These are phyloP conservation scores for Candida hungchunana DNA, from an alignment of 805 yeast species.

Conservation along the genomic window DNA sequence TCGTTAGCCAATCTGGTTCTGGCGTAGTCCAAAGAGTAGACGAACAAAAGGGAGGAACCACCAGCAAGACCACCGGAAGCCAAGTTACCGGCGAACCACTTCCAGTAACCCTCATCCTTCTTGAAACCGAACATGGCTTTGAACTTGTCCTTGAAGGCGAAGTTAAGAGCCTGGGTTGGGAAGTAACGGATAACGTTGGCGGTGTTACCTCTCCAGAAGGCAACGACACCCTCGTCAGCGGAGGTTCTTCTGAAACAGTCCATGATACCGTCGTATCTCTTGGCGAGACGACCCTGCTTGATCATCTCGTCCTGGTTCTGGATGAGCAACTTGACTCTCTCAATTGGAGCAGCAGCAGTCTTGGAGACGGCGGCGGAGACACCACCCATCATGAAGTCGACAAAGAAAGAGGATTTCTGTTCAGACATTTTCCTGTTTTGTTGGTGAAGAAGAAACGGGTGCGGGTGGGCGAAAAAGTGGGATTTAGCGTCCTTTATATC, in stretches of 20 bases:
- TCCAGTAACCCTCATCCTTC: conserved; percentile 90
- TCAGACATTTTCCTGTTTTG: conserved; percentile 23
- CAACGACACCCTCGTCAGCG: conserved; percentile 83
- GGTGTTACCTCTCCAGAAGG: conserved; percentile 99
- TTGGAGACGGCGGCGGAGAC: conserved; percentile 98
- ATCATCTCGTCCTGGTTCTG: conserved; percentile 98
- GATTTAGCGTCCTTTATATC: conserved; percentile 13
- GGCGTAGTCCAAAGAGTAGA: conserved; percentile 96
- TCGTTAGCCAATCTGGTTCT: conserved; percentile 99
- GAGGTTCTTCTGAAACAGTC: conserved; percentile 96
- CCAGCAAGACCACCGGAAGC: conserved; percentile 99
- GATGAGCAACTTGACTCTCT: conserved; percentile 92
- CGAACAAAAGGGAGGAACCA: conserved; percentile 90
- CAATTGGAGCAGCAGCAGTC: conserved; percentile 97
- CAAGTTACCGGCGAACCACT: conserved; percentile 96
- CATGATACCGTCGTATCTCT: conserved; percentile 80
- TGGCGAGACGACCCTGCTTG: conserved; percentile 92
- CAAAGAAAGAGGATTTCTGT: conserved; percentile 44
- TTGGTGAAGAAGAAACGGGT: conserved; percentile 2
- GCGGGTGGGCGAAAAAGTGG: conserved; percentile 9
- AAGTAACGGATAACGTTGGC: conserved; percentile 98
- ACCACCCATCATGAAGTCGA: conserved; percentile 95
- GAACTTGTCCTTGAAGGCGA: conserved; percentile 97
- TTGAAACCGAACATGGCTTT: conserved; percentile 95
- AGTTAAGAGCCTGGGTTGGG: conserved; percentile 99